Base-by-base conservation (phyloP, 345 rosid species). In the Microcos paniculata region DNA sequence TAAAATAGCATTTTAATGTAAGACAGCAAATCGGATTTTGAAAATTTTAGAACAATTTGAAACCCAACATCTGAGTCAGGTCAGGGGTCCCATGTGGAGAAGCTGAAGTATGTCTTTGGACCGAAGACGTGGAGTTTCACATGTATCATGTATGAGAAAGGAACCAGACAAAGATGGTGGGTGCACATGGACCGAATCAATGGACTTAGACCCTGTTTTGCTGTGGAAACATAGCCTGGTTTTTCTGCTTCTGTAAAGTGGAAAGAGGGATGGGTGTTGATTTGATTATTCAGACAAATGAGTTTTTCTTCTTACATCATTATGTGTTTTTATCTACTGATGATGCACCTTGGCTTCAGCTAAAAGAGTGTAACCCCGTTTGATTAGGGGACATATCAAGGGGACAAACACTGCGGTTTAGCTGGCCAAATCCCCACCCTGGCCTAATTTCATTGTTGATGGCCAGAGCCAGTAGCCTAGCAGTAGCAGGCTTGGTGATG, bases 161-260 rank as follows among this genome's bases (percentile, higher is more conserved):
- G 15, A 43, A 35, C 19, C 0, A n/a, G 51, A 59, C 71, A 51
- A 51, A 51, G 42, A 62, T 53, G 74, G 78, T 61, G 68, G 70
- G 19, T 70, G 78, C 72, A 62, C 59, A 67, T 66, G 74, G 58
- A 43, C 23, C 38, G 46, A 58, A 26, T 67, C 52, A 64, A 35
- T 77, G 70, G 28, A 12, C 24, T 46, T 67, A 35, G 33, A 14
- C 53, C 53, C 53, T 13, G 14, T 66, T 35, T 35, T 35, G 40
- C 56, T 46, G 40, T 46, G n/a, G n/a, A n/a, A n/a, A n/a, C n/a
- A n/a, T 46, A 6, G 40, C 40, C 6, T 35, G 4, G 4, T 35
- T 35, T 56, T 67, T 46, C 57, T 68, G 40, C 24, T 46, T 46
- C 40, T 10, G 3, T 26, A 1, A 13, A 28, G 63, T 28, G 56